Percentiles rank a stretch among this genome's conserved stretches.
Conservation (phyloP, 345 rosid species). For the Adansonia digitata region DNA sequence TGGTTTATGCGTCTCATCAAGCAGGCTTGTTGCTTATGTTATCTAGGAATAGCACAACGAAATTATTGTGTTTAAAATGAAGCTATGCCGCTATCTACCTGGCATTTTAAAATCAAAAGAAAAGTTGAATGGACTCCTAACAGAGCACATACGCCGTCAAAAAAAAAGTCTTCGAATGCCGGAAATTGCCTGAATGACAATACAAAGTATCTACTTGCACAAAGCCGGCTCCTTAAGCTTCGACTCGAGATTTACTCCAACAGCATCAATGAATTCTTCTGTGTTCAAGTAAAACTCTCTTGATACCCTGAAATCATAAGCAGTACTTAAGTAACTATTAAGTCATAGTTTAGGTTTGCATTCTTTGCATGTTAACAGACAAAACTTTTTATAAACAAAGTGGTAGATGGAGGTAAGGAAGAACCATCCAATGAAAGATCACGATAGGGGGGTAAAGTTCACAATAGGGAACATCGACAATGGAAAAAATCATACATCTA, state of each 20-base stretch:
- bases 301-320: constrained; percentile 50
- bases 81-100: not conserved
- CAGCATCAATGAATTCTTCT: constrained; percentile 81
- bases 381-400: not conserved
- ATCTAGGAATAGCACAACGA: not conserved
- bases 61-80: not conserved
- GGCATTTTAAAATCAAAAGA: not conserved
- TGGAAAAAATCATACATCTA: not conserved
- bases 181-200: not conserved
- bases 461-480: not conserved
- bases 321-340: not conserved
- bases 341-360: not conserved
- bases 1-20: not conserved
- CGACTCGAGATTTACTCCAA: constrained; percentile 49
- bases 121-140: not conserved
- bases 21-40: not conserved
- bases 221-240: constrained; percentile 44
- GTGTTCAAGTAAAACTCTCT: constrained; percentile 72
- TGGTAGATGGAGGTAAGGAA: not conserved
- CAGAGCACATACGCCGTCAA: not conserved
- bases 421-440: not conserved
- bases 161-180: not conserved
- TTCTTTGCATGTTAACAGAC: not conserved
- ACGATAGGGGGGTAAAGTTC: not conserved
- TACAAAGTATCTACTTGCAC: constrained; percentile 24